Base-by-base conservation (phyloP, 1,139 yeast species). In the Suhomyces taliae region DNA sequence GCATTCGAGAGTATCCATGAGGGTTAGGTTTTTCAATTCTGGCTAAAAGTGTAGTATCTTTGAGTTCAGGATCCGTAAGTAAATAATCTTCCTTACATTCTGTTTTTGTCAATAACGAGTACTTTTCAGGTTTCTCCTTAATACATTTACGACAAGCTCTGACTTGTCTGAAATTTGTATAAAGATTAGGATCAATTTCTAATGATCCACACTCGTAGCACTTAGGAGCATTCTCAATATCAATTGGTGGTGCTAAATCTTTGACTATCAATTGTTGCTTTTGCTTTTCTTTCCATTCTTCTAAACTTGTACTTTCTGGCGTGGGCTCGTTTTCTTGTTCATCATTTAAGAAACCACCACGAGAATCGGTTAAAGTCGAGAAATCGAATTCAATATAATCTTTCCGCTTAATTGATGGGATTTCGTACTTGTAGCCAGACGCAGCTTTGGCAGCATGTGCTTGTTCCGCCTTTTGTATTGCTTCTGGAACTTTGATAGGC, bases 81-180 rank as follows among this genome's bases (percentile, higher is more conserved):
- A 93, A 77, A 61, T 95, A 95, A 67, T 95, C 99, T 56, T 88
- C 95, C 44, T 84, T 81, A 64, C 97, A 90, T 66, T 95, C 99
- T 0, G 99, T 95, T 66, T 95, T 95, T 9, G 99, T 95, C 44
- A 95, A 69, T 32, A 95, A 66, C 0, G 98, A 82, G 61, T 91
- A 95, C 61, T 93, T 93, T 43, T 95, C 97, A 0, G 97, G 97
- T 27, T 70, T 69, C 45, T 76, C 76, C 54, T 81, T 82, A 33
- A 83, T 82, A 65, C 99, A 93, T 42, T 78, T 72, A 43, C 86
- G 79, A 65, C 99, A 95, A 7, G 91, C 97, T 10, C 90, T 72
- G 27, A 71, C 72, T 8, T 85, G 69, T 32, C 77, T 72, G 69
- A 91, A 95, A 37, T 83, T 81, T 14, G 85, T 79, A 59, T 72